Evolutionary conservation across 257 asterid genomes (phyloP), one percentile per base, ranked within the genome.

Genomic region (Ballota nigra): DNA sequence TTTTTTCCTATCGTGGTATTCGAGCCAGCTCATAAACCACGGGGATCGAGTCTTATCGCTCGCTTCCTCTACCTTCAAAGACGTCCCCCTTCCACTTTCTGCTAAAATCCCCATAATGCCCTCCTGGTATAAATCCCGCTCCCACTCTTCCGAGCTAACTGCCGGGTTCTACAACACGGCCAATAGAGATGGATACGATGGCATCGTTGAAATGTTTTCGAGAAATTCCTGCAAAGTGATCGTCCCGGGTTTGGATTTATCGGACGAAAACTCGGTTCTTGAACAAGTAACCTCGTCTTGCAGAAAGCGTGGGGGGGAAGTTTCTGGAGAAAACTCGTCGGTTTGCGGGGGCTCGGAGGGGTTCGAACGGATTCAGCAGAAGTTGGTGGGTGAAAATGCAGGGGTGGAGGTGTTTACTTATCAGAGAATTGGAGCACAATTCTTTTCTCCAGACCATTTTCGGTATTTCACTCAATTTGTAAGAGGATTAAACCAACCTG

Each of bases 401-500:
- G n/a, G n/a, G 22, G 75, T 81, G 40, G 82, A 75, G 19, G 18
- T 79, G 81, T 93, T 93, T 58, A 86, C 80, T 4, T 91, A 91
- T 75, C 97, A 91, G 40, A 85, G 98, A 65, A 93, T 93, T 96
- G 98, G 98, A 18, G 97, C 91, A 31, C 60, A 88, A 41, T 93
- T 93, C 94, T 93, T 93, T 70, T 91, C 96, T 4, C 98, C 97
- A 0, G 82, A 83, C 31, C 92, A 91, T 77, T 93, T 93, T 20
- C 85, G 87, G 12, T 60, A 62, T 6, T 93, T 93, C 78, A 66
- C 90, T 3, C 77, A 73, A 40, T 84, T 91, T 13, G 83, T 84
- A 0, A 80, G 95, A 11, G 78, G 79, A 51, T 63, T 93, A 5
- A 80, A 75, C 24, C 83, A n/a, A n/a, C 82, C 85, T 0, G 64